phyloP scores from a whole-genome alignment of 768 basidiomycete species.

The Guyanaporus albipodus region DNA sequence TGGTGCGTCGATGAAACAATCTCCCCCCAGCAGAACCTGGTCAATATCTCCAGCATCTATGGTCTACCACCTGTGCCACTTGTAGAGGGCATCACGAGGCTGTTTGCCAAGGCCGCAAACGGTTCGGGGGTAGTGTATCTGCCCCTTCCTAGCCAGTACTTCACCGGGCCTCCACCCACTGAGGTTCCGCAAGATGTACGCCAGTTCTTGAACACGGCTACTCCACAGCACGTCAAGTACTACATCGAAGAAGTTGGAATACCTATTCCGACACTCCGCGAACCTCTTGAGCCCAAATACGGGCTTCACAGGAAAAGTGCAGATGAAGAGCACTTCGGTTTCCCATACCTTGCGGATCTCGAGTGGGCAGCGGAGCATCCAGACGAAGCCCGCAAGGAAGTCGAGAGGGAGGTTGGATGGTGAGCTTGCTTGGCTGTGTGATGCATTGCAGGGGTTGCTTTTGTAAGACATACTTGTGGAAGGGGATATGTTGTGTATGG shows the following conservation, averaged over 20 bases:
- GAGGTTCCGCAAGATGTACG: background rate
- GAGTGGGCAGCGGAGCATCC: conserved; percentile 17
- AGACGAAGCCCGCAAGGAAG: background rate
- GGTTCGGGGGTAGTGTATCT: background rate
- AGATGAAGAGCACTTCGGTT: background rate
- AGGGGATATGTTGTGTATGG: no score
- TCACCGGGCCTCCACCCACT: background rate
- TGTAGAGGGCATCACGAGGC: background rate
- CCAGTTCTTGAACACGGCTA: background rate
- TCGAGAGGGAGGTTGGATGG: no score
- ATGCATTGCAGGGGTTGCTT: no score
- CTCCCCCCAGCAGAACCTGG: conserved; percentile 9
- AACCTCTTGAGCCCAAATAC: no score
- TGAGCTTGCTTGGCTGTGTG: no score
- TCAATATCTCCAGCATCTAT: conserved; percentile 12
- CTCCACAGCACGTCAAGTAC: background rate
- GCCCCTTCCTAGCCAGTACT: conserved; percentile 7
- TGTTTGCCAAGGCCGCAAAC: background rate
- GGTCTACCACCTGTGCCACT: background rate
- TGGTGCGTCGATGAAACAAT: background rate
- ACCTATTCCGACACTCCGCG: background rate
- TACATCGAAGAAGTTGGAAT: background rate
- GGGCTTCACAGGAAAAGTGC: background rate
- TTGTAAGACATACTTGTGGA: no score
- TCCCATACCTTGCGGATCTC: conserved; percentile 3